A percentile compares a stretch with the other conserved stretches of the same genome.
Conservation (phyloP, 2,329 filamentous ascomycete genomes). For the Thielaviopsis populi region DNA sequence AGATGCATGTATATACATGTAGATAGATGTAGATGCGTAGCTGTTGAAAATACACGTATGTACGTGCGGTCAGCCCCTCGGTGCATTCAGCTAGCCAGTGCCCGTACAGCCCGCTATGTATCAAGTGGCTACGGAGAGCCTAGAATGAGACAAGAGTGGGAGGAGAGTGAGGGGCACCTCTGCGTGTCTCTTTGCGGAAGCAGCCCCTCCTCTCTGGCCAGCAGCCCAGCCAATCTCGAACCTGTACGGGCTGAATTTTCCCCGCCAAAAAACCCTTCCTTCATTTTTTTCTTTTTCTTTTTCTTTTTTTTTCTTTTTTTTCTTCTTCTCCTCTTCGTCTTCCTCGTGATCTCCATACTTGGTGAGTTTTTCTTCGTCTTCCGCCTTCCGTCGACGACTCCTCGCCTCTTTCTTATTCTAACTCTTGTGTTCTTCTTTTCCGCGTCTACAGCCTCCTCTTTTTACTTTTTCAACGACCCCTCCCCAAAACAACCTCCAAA, state of each 20-base stretch:
- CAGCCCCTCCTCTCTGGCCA: neutral
- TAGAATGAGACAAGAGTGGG: neutral
- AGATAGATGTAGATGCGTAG: no score
- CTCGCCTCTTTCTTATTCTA: neutral
- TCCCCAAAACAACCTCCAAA: constrained; percentile 30
- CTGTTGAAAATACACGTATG: no score
- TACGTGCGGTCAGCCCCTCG: no score
- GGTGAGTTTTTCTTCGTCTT: constrained; percentile 6
- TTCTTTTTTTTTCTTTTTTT: constrained; percentile 17
- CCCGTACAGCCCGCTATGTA: neutral
- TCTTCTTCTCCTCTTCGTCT: constrained; percentile 18
- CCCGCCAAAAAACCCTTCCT: constrained; percentile 12
- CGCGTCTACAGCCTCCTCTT: neutral
- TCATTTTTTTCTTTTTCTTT: constrained; percentile 10
- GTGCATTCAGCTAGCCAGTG: no score
- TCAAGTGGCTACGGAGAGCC: neutral
- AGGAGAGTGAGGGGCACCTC: neutral
- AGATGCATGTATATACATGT: no score
- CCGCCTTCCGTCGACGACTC: neutral
- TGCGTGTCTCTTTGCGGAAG: neutral
- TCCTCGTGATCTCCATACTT: constrained; percentile 17
- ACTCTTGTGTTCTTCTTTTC: neutral
- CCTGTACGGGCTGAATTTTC: neutral
- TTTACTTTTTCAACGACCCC: constrained; percentile 7
- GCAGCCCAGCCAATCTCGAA: neutral